These are phyloP conservation scores for Annulohypoxylon maeteangense DNA, from an alignment of 495 filamentous ascomycete species.

Conservation along the genomic window DNA sequence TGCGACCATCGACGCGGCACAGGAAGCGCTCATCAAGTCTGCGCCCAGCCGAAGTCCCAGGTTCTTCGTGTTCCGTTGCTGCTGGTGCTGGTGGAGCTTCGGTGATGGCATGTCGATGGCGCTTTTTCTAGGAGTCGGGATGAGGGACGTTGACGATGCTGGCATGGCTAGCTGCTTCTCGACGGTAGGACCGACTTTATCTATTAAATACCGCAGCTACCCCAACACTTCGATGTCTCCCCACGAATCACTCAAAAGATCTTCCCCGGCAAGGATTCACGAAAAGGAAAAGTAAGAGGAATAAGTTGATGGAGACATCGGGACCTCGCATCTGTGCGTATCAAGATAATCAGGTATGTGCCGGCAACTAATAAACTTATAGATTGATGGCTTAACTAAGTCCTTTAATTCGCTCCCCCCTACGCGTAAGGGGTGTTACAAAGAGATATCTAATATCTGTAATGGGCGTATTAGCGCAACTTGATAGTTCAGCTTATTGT, in stretches of 20 bases:
- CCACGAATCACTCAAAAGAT: neutral
- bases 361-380: neutral
- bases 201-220: conserved; percentile 2
- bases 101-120: conserved; percentile 34
- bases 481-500: conserved; percentile 19
- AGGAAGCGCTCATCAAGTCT: conserved; percentile 78
- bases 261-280: conserved; percentile 25
- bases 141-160: conserved; percentile 10
- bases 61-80: conserved; percentile 81
- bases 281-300: conserved; percentile 16
- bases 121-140: conserved; percentile 18
- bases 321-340: conserved; percentile 4
- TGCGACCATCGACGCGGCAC: conserved; percentile 84
- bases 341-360: too few relatives aligned
- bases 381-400: neutral
- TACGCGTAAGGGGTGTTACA: conserved; percentile 12
- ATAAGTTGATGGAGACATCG: conserved; percentile 27
- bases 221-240: conserved; percentile 5
- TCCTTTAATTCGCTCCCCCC: conserved; percentile 7
- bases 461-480: conserved; percentile 5
- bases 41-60: conserved; percentile 73
- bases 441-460: conserved; percentile 13
- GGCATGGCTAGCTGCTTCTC: conserved; percentile 22
- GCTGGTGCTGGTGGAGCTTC: conserved; percentile 53
- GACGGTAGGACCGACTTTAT: neutral